Percentiles rank a stretch among this genome's conserved stretches.
These are phyloP conservation scores for Fusarium redolens DNA, from an alignment of 2,329 filamentous ascomycete species.

Conservation along the genomic window DNA sequence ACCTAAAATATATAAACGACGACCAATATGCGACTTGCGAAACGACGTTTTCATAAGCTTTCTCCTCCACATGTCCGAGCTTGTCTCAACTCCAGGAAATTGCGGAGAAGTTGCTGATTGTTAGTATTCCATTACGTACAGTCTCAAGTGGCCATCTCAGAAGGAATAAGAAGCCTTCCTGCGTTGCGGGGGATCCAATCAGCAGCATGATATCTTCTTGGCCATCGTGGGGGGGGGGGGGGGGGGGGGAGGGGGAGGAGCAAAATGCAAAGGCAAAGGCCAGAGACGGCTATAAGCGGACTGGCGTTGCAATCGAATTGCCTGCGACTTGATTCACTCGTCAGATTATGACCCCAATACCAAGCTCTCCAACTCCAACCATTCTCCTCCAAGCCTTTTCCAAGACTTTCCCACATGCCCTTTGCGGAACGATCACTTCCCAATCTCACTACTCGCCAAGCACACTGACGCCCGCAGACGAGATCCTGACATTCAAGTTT, in stretches of 20 bases:
- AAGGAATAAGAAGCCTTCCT: constrained; percentile 21
- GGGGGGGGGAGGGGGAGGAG: constrained; percentile 38
- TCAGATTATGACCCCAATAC: constrained; percentile 24
- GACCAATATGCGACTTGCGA: neutral
- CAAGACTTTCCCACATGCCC: constrained; percentile 32
- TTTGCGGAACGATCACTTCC: constrained; percentile 15
- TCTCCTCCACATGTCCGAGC: constrained; percentile 11
- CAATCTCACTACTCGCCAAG: constrained; percentile 26
- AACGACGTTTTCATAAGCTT: neutral
- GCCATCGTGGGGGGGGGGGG: constrained; percentile 40
- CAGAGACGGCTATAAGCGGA: constrained; percentile 31
- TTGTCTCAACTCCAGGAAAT: constrained; percentile 17
- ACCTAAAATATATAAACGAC: neutral
- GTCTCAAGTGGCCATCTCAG: neutral
- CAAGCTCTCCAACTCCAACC: constrained; percentile 27
- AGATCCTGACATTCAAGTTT: constrained; percentile 5
- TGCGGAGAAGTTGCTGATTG: constrained; percentile 27
- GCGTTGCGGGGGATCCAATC: constrained; percentile 28
- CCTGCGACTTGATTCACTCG: neutral
- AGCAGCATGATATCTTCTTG: constrained; percentile 23
- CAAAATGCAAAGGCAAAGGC: constrained; percentile 1
- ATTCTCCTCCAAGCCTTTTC: constrained; percentile 12
- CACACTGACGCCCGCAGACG: constrained; percentile 9
- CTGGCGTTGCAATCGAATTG: constrained; percentile 5
- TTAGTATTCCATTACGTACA: constrained; percentile 36